Evolutionary conservation across 805 yeast genomes (phyloP), one percentile per base, ranked within the genome.

Genomic region (Wickerhamomyces strasburgensis): DNA sequence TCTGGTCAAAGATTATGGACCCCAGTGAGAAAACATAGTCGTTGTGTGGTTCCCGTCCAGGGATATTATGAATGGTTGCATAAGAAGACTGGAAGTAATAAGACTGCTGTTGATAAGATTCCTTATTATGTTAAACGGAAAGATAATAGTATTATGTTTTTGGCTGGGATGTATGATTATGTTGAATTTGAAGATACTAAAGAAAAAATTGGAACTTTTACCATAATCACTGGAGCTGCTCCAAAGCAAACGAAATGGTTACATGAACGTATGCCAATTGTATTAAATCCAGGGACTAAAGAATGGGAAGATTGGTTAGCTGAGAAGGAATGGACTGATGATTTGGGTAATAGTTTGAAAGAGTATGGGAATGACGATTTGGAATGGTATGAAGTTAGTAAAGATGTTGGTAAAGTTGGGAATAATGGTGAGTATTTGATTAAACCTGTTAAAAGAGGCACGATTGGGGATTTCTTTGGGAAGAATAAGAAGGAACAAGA

Each of bases 51-150:
- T 0, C 90, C 95, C 0, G 70, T 84, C 27, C 72, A 75, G 49
- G 96, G 96, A 0, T 89, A 89, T 57, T 89, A 75, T 52, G 97
- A 89, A 58, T 89, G 97, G 96, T 46, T 43, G 13, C 47, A 49
- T 17, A 45, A 51, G 14, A 43, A 53, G 2, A 39, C 38, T 14
- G 54, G 52, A 9, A 62, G 54, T 36, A 59, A 54, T 19, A 43
- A 49, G 21, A 62, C 57, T 29, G 51, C 57, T 29, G 51, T 51
- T 3, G 64, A 62, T 8, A 81, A 77, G 51, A 56, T 57, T 0
- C 96, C 96, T 0, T 75, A 80, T 54, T 89, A 64, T 51, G 68
- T 88, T 14, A 72, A 68, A 24, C 66, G 82, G 23, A 68, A 66
- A 29, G 75, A 72, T 38, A 58, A 61, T 0, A 62, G 72, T 6